Conservation (phyloP, 306 rosid species). For the Vicia faba region DNA sequence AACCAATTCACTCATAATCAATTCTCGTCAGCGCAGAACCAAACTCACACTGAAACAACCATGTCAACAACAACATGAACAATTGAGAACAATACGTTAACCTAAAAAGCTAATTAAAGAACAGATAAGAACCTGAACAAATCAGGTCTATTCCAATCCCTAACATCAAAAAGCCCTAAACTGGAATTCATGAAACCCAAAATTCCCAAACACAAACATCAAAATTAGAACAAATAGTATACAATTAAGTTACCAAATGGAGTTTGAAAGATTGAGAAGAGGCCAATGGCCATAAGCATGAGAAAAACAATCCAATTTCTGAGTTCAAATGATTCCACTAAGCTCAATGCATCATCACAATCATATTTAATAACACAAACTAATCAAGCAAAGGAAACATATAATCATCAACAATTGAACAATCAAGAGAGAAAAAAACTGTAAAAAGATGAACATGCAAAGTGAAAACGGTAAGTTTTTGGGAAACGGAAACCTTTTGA, state of each 20-base stretch:
- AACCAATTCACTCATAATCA: no score
- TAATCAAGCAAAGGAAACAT: slow-evolving; percentile 30
- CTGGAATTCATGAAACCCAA: slow-evolving; percentile 17
- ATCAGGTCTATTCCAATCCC: slow-evolving; percentile 25
- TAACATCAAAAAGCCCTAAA: slow-evolving; percentile 26
- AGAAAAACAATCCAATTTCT: not conserved
- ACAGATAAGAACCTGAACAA: slow-evolving; percentile 9
- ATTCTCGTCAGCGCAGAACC: no score
- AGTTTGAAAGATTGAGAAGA: slow-evolving; percentile 30
- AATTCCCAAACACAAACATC: slow-evolving; percentile 2
- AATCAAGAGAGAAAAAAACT: slow-evolving; percentile 27
- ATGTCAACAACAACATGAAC: slow-evolving; percentile 20
- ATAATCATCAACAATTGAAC: not conserved
- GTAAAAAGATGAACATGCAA: slow-evolving; percentile 41
- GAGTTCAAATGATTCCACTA: slow-evolving; percentile 24
- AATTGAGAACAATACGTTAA: slow-evolving; percentile 13
- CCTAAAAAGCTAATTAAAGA: slow-evolving; percentile 18
- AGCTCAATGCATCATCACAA: slow-evolving; percentile 36
- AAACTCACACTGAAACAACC: not conserved
- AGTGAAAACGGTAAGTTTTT: slow-evolving; percentile 30
- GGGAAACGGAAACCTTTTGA: slow-evolving; percentile 32
- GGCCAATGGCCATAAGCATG: slow-evolving; percentile 36
- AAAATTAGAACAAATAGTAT: slow-evolving; percentile 15
- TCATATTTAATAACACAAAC: slow-evolving; percentile 30
- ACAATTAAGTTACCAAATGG: slow-evolving; percentile 13